Conservation (phyloP, 106 monocot species). For the Dendrobium nobile region DNA sequence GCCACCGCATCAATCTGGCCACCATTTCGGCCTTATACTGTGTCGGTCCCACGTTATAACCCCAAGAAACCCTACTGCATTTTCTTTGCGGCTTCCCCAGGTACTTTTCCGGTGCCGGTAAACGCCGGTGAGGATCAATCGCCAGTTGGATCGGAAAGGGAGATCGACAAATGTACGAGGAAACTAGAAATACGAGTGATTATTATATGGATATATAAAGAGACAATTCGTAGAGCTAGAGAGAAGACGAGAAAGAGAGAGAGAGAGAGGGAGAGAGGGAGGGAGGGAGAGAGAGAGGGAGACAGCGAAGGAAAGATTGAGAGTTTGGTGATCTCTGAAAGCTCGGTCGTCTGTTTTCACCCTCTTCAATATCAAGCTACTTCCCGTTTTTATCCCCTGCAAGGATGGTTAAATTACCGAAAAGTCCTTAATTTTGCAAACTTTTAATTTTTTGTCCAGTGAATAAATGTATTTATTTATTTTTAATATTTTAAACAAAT, state of each 20-base stretch:
- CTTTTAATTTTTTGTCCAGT: no score
- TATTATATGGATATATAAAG: not conserved
- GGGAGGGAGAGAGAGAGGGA: no score
- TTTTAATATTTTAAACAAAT: no score
- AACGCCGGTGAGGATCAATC: not conserved
- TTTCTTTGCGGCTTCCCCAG: not conserved
- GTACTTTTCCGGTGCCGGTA: not conserved
- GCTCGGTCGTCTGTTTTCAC: no score
- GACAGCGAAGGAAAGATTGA: no score
- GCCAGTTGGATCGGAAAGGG: not conserved
- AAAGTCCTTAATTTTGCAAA: no score
- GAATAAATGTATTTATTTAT: no score
- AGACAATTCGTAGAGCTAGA: not conserved
- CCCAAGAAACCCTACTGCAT: not conserved
- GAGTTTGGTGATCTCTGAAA: no score
- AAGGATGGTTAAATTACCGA: no score
- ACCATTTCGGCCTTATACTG: conserved; percentile 15
- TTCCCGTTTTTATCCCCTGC: no score
- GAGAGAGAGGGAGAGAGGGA: not conserved
- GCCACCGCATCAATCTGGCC: conserved; percentile 56
- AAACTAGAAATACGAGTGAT: not conserved
- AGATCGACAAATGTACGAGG: not conserved
- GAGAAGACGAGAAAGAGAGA: not conserved
- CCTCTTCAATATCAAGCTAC: no score
- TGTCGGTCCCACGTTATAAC: not conserved